These are phyloP conservation scores for Pichia sp. DNA, from an alignment of 1,139 yeast genomes.

Conservation along the genomic window DNA sequence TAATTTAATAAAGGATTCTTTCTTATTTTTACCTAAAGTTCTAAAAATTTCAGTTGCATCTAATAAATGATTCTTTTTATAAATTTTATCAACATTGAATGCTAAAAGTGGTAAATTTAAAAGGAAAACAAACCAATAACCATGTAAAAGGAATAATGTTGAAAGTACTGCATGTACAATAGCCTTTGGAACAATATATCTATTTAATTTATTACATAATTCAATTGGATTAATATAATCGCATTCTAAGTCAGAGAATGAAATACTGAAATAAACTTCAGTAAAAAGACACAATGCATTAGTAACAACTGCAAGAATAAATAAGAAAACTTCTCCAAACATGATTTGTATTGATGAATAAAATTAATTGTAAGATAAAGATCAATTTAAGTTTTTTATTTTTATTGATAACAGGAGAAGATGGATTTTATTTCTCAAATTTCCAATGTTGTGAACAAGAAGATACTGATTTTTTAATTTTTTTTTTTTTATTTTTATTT, in stretches of 20 bases:
- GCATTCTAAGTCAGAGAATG: slow-evolving; percentile 90
- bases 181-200: slow-evolving; percentile 88
- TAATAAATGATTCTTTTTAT: slow-evolving; percentile 74
- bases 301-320: slow-evolving; percentile 75
- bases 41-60: slow-evolving; percentile 98
- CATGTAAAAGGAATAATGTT: slow-evolving; percentile 68
- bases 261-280: slow-evolving; percentile 88
- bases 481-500: too few species aligned
- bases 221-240: slow-evolving; percentile 97
- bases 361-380: too few species aligned
- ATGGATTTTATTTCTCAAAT: too few species aligned
- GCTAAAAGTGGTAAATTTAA: slow-evolving; percentile 83
- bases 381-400: too few species aligned
- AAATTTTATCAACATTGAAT: slow-evolving; percentile 65
- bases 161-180: slow-evolving; percentile 74
- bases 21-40: slow-evolving; percentile 88
- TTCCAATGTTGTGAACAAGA: too few species aligned
- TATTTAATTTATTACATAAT: slow-evolving; percentile 86
- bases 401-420: too few species aligned
- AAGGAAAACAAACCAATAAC: slow-evolving; percentile 89
- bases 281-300: slow-evolving; percentile 84
- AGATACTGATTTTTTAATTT: too few species aligned
- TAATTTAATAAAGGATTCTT: slow-evolving; percentile 82
- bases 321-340: slow-evolving; percentile 44
- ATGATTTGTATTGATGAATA: slow-evolving; percentile 10